phyloP scores from a whole-genome alignment of 75 land plant species.

The Gnetum montanum region DNA sequence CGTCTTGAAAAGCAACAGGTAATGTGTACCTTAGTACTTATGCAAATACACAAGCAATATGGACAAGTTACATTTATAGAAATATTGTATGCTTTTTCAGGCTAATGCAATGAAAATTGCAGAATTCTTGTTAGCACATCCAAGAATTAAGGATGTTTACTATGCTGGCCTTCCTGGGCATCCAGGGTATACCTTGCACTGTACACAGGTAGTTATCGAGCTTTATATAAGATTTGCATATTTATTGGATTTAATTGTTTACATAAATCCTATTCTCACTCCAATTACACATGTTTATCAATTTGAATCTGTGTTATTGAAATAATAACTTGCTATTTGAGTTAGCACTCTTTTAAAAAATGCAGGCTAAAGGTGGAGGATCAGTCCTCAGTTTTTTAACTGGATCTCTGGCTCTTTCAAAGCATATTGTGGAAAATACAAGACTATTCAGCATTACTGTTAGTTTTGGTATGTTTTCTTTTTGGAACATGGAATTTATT shows the following conservation, averaged over 20 bases:
- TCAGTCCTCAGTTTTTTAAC: slow-evolving; percentile 90
- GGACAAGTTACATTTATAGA: too few relatives aligned
- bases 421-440: slow-evolving; percentile 76
- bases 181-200: slow-evolving; percentile 79
- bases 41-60: too few relatives aligned
- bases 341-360: too few relatives aligned
- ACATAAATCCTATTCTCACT: too few relatives aligned
- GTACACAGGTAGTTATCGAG: slow-evolving; percentile 94
- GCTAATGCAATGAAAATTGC: slow-evolving; percentile 93
- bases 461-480: slow-evolving; percentile 69
- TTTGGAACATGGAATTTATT: too few relatives aligned
- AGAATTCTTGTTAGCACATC: slow-evolving; percentile 75
- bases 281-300: too few relatives aligned
- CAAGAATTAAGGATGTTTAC: slow-evolving; percentile 57
- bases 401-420: slow-evolving; percentile 86
- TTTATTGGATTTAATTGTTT: background rate
- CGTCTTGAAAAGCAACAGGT: slow-evolving; percentile 97
- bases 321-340: background rate
- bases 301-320: too few relatives aligned
- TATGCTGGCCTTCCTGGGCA: slow-evolving; percentile 91
- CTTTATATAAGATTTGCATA: background rate
- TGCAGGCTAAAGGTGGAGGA: slow-evolving; percentile 93
- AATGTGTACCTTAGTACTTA: too few relatives aligned
- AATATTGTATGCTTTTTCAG: slow-evolving; percentile 28
- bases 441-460: slow-evolving; percentile 88